Base-by-base conservation (phyloP, 1,284 basidiomycete genomes). In the Rhodotorula sp. region DNA sequence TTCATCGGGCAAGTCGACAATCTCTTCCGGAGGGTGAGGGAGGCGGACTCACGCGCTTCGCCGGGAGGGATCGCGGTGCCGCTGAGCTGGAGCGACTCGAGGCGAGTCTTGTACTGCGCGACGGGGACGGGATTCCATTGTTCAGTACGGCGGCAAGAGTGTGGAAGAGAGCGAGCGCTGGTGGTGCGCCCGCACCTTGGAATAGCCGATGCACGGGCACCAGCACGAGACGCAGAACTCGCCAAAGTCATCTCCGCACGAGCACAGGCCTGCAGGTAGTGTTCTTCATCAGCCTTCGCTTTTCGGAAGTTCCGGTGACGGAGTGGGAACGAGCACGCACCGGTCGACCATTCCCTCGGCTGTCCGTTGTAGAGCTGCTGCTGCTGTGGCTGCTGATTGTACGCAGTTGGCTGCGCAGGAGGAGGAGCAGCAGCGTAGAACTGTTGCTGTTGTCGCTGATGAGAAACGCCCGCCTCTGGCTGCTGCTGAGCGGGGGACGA, bases 141-240 rank as follows among this genome's bases (percentile, higher is more conserved):
- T 14, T 43, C 38, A 43, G 12, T 2, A 43, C 7, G 38, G 12
- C 8, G 26, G 26, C 3, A 26, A n/a, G 1, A 2, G 18, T 16
- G 34, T 6, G 34, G 7, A 8, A 8, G 34, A 1, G 2, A n/a
- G 23, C 15, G 26, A 55, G 54, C 28, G 28, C 14, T 55, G 6
- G 14, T 28, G 54, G 26, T 16, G 12, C 28, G 23, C 10, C 18
- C 54, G 26, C 54, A 55, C 54, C n/a, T 16, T n/a, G 5, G 38
- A 49, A 48, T 26, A 57, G 5, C 34, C 26, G n/a, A 69, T 57
- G 63, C 68, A 69, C 0, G 68, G 68, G 48, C 68, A 69, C 59
- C 68, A 69, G 31, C 63, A 69, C 1, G 63, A 26, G 34, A 65
- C 19, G 58, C 62, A 65, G 55, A 65, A 69, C 54, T 60, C 68